A percentile compares a stretch with the other conserved stretches of the same genome.
Conservation (phyloP, 768 basidiomycete species). For the Rhizopogon vesiculosus region DNA sequence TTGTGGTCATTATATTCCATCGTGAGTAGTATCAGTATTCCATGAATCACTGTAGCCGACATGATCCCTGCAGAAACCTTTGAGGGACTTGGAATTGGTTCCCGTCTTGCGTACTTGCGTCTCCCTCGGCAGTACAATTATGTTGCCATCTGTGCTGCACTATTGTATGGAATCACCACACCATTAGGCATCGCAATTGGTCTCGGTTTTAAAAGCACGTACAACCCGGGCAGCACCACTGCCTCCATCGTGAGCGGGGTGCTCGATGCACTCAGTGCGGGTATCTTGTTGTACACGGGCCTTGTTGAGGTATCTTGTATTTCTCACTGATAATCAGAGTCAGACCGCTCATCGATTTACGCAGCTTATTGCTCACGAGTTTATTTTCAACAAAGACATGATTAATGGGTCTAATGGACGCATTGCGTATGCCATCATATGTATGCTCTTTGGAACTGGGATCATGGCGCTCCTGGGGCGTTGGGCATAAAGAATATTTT, state of each 20-base stretch:
- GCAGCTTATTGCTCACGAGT: constrained; percentile 89
- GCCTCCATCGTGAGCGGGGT: constrained; percentile 82
- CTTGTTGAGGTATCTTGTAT: constrained; percentile 63
- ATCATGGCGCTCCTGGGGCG: constrained; percentile 89
- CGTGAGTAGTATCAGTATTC: constrained; percentile 48
- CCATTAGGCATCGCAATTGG: constrained; percentile 88
- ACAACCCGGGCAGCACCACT: constrained; percentile 74
- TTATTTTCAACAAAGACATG: constrained; percentile 87
- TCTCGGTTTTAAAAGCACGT: constrained; percentile 67
- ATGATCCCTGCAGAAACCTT: constrained; percentile 64
- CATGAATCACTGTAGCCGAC: constrained; percentile 1
- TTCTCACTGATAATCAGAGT: background rate
- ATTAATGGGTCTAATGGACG: constrained; percentile 59
- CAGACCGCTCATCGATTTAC: constrained; percentile 1
- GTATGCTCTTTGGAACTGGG: constrained; percentile 78
- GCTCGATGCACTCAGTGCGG: constrained; percentile 80
- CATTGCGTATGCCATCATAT: constrained; percentile 68
- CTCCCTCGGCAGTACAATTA: constrained; percentile 51
- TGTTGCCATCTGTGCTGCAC: constrained; percentile 55
- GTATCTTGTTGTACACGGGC: constrained; percentile 86
- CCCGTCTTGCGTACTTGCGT: constrained; percentile 75
- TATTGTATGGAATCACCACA: constrained; percentile 72
- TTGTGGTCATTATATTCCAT: constrained; percentile 87
- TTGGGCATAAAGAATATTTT: constrained; percentile 65
- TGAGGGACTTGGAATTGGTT: constrained; percentile 91